Conservation (phyloP, 1,284 basidiomycete genomes). For the Sanghuangporus sanghuang region DNA sequence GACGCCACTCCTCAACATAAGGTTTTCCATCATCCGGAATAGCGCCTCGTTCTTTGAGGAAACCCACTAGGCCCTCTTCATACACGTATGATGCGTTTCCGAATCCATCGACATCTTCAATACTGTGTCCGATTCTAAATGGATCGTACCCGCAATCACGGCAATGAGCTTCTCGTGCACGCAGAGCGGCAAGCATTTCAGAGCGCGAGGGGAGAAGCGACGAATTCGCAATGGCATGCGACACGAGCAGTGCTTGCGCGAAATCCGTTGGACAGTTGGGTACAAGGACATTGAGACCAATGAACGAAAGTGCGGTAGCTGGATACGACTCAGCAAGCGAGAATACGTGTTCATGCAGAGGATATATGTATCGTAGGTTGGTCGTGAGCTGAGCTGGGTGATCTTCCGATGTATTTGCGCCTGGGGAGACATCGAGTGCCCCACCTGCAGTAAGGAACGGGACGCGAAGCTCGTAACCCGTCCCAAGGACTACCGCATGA, state of each 20-base stretch:
- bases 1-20: constrained; percentile 47
- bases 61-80: constrained; percentile 41
- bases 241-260: constrained; percentile 44
- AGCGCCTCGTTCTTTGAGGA: constrained; percentile 36
- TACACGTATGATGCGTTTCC: constrained; percentile 37
- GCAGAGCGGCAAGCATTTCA: constrained; percentile 37
- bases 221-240: constrained; percentile 40
- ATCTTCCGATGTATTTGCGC: neutral
- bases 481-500: constrained; percentile 46
- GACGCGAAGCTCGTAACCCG: constrained; percentile 48
- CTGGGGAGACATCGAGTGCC: constrained; percentile 25
- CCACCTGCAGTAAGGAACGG: constrained; percentile 44
- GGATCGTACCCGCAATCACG: constrained; percentile 40
- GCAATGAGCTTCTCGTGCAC: constrained; percentile 34
- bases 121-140: constrained; percentile 43
- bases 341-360: constrained; percentile 48
- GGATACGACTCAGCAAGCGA: constrained; percentile 42
- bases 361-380: constrained; percentile 50
- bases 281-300: constrained; percentile 43
- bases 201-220: constrained; percentile 35
- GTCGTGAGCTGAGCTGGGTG: constrained; percentile 31
- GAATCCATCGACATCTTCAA: constrained; percentile 28
- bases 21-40: constrained; percentile 38
- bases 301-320: constrained; percentile 45
- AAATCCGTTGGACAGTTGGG: constrained; percentile 45